These are phyloP conservation scores for Niebla homalea DNA, from an alignment of 495 filamentous ascomycete species.

Conservation along the genomic window DNA sequence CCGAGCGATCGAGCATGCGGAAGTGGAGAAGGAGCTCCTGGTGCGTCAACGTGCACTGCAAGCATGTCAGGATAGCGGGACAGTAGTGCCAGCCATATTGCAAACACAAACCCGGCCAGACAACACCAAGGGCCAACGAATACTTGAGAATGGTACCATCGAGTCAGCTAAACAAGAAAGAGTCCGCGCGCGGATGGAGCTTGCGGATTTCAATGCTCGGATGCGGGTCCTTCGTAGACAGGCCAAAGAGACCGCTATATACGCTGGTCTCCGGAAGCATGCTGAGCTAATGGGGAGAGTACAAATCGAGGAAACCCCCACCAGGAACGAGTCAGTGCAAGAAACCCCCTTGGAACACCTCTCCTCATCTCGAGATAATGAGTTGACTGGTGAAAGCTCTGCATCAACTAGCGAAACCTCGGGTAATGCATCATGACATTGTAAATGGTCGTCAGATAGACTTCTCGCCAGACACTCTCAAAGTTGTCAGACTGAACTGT, in stretches of 20 bases:
- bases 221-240: slow-evolving; percentile 17
- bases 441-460: no score
- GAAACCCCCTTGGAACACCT: no score
- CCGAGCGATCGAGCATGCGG: slow-evolving; percentile 16
- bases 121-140: slow-evolving; percentile 14
- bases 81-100: slow-evolving; percentile 8
- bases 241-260: slow-evolving; percentile 16
- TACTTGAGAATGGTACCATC: slow-evolving; percentile 13
- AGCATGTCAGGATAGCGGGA: slow-evolving; percentile 1
- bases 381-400: no score
- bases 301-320: neutral
- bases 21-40: slow-evolving; percentile 15
- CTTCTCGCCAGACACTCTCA: no score
- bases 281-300: slow-evolving; percentile 15
- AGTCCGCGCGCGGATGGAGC: slow-evolving; percentile 12
- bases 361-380: no score
- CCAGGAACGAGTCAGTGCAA: neutral
- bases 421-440: no score
- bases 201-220: slow-evolving; percentile 15
- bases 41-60: slow-evolving; percentile 15
- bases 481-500: no score
- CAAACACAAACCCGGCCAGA: slow-evolving; percentile 10
- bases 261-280: slow-evolving; percentile 18
- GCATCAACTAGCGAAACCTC: no score
- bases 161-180: slow-evolving; percentile 20